Evolutionary conservation across 2,329 filamentous ascomycete species (phyloP).

Genomic region (Tolypocladium paradoxum): DNA sequence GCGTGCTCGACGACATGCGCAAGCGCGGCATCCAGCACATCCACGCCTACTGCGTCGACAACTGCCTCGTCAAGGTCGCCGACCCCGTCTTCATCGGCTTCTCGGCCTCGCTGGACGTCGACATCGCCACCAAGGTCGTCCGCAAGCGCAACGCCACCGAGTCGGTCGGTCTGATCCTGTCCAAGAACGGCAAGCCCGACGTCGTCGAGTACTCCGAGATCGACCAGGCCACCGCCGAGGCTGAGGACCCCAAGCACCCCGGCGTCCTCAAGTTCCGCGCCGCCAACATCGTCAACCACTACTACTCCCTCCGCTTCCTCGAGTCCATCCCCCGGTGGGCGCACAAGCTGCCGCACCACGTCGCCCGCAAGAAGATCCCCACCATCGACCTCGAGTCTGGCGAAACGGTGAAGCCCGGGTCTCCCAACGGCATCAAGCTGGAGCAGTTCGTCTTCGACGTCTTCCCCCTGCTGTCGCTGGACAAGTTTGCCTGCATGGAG

Average conservation of each 20-base stretch:
- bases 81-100: slow-evolving; percentile 95
- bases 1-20: slow-evolving; percentile 78
- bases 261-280: slow-evolving; percentile 89
- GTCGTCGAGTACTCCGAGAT: slow-evolving; percentile 99
- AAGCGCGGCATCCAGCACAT: slow-evolving; percentile 87
- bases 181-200: slow-evolving; percentile 91
- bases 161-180: slow-evolving; percentile 85
- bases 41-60: slow-evolving; percentile 97
- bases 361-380: slow-evolving; percentile 98
- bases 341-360: slow-evolving; percentile 82
- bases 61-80: slow-evolving; percentile 97
- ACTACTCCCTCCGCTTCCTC: slow-evolving; percentile 92
- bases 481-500: slow-evolving; percentile 91
- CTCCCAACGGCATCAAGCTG: slow-evolving; percentile 96
- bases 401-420: slow-evolving; percentile 77
- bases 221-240: slow-evolving; percentile 76
- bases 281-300: slow-evolving; percentile 99
- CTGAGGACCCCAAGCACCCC: slow-evolving; percentile 69
- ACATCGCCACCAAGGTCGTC: slow-evolving; percentile 98
- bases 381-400: slow-evolving; percentile 66
- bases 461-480: slow-evolving; percentile 77
- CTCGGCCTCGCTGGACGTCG: slow-evolving; percentile 74
- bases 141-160: slow-evolving; percentile 95
- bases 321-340: slow-evolving; percentile 82
- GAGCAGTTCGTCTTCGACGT: slow-evolving; percentile 99